Conservation (phyloP, 2,329 filamentous ascomycete genomes). For the Clarireedia paspali region DNA sequence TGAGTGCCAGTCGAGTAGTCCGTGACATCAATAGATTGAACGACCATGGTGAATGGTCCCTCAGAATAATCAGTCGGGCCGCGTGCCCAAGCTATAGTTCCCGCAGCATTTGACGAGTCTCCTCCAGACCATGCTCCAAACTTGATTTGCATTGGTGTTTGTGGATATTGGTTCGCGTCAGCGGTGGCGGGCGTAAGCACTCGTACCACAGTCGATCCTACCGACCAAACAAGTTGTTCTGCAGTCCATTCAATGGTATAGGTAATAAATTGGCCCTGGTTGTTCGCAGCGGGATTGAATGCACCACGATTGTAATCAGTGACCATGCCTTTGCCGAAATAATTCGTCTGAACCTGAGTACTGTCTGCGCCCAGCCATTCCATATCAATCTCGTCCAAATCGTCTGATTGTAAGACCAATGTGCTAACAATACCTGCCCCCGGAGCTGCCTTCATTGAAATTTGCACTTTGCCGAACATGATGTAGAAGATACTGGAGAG, state of each 20-base stretch:
- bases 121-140: conserved; percentile 90
- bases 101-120: conserved; percentile 64
- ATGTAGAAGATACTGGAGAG: conserved; percentile 93
- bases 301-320: conserved; percentile 80
- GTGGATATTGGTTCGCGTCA: conserved; percentile 71
- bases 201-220: conserved; percentile 70
- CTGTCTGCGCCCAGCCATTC: conserved; percentile 84
- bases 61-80: conserved; percentile 76
- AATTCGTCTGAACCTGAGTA: conserved; percentile 85
- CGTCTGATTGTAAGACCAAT: conserved; percentile 82
- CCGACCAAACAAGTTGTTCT: conserved; percentile 77
- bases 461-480: conserved; percentile 93
- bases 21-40: conserved; percentile 66
- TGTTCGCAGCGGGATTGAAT: conserved; percentile 61
- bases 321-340: conserved; percentile 89
- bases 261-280: conserved; percentile 70
- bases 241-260: conserved; percentile 91
- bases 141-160: conserved; percentile 92
- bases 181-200: conserved; percentile 65
- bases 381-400: conserved; percentile 92
- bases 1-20: conserved; percentile 90
- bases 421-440: conserved; percentile 91
- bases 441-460: conserved; percentile 76
- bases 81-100: conserved; percentile 85
- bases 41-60: conserved; percentile 80